phyloP scores from a whole-genome alignment of 805 yeast species.

The Priceomyces carsonii region DNA sequence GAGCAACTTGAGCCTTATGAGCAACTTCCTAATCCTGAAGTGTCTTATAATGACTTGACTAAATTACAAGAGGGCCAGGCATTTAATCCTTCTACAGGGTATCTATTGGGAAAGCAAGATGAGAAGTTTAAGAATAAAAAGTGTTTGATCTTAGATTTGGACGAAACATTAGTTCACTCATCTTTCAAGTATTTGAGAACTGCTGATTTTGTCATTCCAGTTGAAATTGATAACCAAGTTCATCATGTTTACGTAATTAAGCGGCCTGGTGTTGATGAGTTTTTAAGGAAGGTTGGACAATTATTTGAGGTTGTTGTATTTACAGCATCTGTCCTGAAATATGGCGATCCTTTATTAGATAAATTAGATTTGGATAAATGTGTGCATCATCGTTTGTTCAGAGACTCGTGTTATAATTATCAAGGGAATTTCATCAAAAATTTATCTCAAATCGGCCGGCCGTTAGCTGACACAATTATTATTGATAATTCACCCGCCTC shows the following conservation, averaged over 20 bases:
- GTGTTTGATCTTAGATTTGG: slow-evolving; percentile 88
- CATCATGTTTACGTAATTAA: slow-evolving; percentile 96
- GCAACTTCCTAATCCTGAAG: slow-evolving; percentile 2
- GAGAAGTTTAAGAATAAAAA: slow-evolving; percentile 61
- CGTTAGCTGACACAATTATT: slow-evolving; percentile 79
- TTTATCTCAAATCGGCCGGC: slow-evolving; percentile 91
- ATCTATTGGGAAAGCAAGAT: slow-evolving; percentile 59
- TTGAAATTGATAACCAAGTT: slow-evolving; percentile 87
- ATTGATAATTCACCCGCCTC: slow-evolving; percentile 98
- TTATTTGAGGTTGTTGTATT: slow-evolving; percentile 93
- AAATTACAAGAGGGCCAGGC: slow-evolving; percentile 72
- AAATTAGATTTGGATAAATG: slow-evolving; percentile 74
- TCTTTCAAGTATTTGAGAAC: slow-evolving; percentile 88
- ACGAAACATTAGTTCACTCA: slow-evolving; percentile 95
- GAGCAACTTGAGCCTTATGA: slow-evolving; percentile 7
- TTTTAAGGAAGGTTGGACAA: slow-evolving; percentile 77
- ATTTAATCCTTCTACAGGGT: slow-evolving; percentile 60
- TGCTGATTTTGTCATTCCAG: slow-evolving; percentile 97
- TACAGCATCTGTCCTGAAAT: slow-evolving; percentile 93
- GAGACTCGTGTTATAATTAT: slow-evolving; percentile 91
- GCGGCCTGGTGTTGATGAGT: slow-evolving; percentile 97
- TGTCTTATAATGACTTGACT: slow-evolving; percentile 48
- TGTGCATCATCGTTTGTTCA: slow-evolving; percentile 87
- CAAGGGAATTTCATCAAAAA: slow-evolving; percentile 96
- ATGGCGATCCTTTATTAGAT: slow-evolving; percentile 94